A percentile compares a stretch with the other conserved stretches of the same genome.
Conservation (phyloP, 371 early-diverging fungal species). For the Phascolomyces articulosus region DNA sequence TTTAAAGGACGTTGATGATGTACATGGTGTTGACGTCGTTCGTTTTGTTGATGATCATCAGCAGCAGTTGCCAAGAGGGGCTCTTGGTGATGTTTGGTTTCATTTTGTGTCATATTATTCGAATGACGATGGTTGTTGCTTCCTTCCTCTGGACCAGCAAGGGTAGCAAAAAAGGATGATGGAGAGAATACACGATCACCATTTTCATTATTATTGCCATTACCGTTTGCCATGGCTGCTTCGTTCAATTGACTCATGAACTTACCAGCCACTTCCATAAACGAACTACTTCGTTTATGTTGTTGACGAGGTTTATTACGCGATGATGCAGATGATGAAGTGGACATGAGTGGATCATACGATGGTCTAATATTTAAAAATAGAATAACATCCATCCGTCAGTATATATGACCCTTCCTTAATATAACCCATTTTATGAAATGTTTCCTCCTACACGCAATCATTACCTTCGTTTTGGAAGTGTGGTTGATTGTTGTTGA, state of each 20-base stretch:
- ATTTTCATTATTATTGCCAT: background rate
- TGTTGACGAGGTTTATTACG: background rate
- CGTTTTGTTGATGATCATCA: background rate
- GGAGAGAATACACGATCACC: constrained; percentile 24
- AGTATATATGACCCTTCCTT: no score
- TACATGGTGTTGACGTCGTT: background rate
- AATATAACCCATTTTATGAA: background rate
- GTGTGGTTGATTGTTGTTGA: constrained; percentile 4
- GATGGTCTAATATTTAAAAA: constrained; percentile 16
- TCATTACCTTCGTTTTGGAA: constrained; percentile 4
- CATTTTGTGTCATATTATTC: background rate
- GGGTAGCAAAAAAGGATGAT: constrained; percentile 34
- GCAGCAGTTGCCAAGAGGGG: background rate
- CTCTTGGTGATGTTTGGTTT: background rate
- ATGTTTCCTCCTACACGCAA: no score
- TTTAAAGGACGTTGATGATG: background rate
- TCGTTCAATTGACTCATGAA: constrained; percentile 34
- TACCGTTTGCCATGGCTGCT: constrained; percentile 1
- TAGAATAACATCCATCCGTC: no score
- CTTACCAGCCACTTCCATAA: constrained; percentile 27
- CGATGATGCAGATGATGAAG: background rate
- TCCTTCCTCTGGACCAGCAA: constrained; percentile 30
- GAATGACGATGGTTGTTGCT: background rate
- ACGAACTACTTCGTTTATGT: constrained; percentile 20
- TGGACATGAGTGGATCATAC: constrained; percentile 15